Evolutionary conservation across 768 basidiomycete genomes (phyloP).

Genomic region (Amanita exitialis): DNA sequence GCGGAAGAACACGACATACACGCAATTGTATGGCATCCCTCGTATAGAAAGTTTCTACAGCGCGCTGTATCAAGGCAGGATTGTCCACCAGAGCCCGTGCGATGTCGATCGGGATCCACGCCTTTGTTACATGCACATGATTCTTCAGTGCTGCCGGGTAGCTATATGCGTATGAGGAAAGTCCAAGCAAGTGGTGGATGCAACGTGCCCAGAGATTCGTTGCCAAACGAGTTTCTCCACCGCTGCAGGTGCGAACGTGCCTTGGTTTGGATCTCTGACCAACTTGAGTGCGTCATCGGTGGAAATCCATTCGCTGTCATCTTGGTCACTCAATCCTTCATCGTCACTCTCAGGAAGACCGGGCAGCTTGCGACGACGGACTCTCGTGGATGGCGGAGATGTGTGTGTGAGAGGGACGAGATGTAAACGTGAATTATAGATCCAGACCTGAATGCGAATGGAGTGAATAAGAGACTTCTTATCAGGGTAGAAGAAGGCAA

Average conservation of each 20-base stretch:
- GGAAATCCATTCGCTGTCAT: conserved; percentile 42
- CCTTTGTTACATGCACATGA: conserved; percentile 72
- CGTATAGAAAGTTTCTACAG: conserved; percentile 91
- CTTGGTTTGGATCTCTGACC: conserved; percentile 39
- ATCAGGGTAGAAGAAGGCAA: conserved; percentile 16
- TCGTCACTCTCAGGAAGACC: conserved; percentile 37
- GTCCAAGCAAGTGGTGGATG: too few relatives aligned
- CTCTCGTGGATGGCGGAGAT: conserved; percentile 55
- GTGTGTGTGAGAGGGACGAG: conserved; percentile 73
- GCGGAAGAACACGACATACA: conserved; percentile 32
- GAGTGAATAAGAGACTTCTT: conserved; percentile 20
- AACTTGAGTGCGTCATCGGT: conserved; percentile 53
- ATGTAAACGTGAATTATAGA: conserved; percentile 73
- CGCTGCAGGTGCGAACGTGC: conserved; percentile 49
- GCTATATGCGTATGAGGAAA: conserved; percentile 22
- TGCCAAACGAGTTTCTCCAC: conserved; percentile 64
- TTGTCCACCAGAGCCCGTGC: conserved; percentile 57
- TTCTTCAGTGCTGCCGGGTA: conserved; percentile 59
- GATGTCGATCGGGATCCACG: conserved; percentile 72
- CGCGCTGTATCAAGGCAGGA: conserved; percentile 72
- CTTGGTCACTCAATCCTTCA: conserved; percentile 27
- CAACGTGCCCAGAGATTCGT: conserved; percentile 52
- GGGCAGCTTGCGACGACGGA: conserved; percentile 33
- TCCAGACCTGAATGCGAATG: conserved; percentile 69
- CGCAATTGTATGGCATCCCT: conserved; percentile 86